These are phyloP conservation scores for Geotrichum bryndzae DNA, from an alignment of 1,139 yeast genomes.

Conservation along the genomic window DNA sequence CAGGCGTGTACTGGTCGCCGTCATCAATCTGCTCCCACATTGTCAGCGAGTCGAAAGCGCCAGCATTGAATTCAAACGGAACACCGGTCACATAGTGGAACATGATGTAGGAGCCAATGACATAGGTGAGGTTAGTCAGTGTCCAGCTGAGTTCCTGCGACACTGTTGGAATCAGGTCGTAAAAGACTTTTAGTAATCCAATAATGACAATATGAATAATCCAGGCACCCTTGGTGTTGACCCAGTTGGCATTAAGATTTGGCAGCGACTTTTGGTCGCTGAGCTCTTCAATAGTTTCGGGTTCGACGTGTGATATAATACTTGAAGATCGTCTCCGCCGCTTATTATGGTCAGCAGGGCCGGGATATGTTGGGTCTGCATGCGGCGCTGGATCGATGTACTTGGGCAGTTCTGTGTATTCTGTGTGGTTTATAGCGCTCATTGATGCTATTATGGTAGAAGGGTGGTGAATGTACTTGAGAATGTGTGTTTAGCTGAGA, in stretches of 20 bases:
- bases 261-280: constrained; percentile 87
- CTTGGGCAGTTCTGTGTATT: background rate
- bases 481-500: background rate
- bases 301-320: constrained; percentile 75
- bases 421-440: background rate
- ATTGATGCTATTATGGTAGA: background rate
- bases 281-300: constrained; percentile 86
- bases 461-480: background rate
- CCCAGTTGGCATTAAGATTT: constrained; percentile 94
- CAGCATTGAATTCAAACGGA: constrained; percentile 93
- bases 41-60: constrained; percentile 91
- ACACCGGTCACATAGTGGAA: constrained; percentile 95
- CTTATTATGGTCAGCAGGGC: background rate
- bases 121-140: constrained; percentile 81
- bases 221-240: constrained; percentile 92
- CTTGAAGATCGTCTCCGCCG: constrained; percentile 51
- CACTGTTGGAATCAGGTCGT: constrained; percentile 68
- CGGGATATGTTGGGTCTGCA: background rate
- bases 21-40: constrained; percentile 99
- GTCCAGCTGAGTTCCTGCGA: constrained; percentile 85
- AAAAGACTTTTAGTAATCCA: constrained; percentile 62
- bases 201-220: constrained; percentile 81
- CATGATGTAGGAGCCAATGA: constrained; percentile 89
- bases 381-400: background rate
- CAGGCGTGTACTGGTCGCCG: constrained; percentile 95